Evolutionary conservation across 2,329 filamentous ascomycete species (phyloP).

Genomic region (Diaporthe nobilis): DNA sequence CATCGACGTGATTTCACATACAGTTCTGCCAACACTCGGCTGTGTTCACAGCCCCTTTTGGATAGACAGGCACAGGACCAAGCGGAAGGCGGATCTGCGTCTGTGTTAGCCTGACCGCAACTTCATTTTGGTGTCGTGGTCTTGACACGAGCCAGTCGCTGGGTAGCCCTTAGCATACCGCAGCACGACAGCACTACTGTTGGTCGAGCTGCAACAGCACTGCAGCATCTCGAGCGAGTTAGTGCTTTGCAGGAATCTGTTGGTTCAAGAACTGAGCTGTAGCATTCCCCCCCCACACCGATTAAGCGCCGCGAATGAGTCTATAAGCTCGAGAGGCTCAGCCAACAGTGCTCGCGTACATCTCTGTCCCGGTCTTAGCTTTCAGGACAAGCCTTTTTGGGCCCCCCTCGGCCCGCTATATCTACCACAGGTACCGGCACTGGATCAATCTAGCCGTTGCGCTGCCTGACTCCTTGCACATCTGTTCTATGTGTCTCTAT

Average conservation of each 20-base stretch:
- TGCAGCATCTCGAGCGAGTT: neutral
- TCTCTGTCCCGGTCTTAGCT: conserved; percentile 7
- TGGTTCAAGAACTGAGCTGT: neutral
- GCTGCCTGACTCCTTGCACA: neutral
- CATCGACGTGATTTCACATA: neutral
- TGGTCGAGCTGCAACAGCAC: neutral
- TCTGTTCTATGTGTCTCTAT: neutral
- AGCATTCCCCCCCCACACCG: neutral
- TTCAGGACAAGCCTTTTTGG: conserved; percentile 1
- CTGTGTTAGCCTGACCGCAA: neutral
- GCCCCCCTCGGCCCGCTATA: conserved; percentile 35
- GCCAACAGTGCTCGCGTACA: conserved; percentile 5
- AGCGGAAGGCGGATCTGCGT: neutral
- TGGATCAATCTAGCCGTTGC: neutral
- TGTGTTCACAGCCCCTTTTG: neutral
- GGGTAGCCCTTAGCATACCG: neutral
- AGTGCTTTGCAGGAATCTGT: neutral
- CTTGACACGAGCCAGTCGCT: conserved; percentile 9
- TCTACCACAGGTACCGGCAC: neutral
- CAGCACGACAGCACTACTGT: neutral
- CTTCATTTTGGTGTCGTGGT: neutral
- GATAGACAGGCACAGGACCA: too few species aligned
- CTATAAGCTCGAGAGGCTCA: neutral
- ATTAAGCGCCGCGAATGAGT: conserved; percentile 18
- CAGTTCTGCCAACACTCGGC: neutral